These are phyloP conservation scores for Botrytis medusae DNA, from an alignment of 2,329 filamentous ascomycete species.

Conservation along the genomic window DNA sequence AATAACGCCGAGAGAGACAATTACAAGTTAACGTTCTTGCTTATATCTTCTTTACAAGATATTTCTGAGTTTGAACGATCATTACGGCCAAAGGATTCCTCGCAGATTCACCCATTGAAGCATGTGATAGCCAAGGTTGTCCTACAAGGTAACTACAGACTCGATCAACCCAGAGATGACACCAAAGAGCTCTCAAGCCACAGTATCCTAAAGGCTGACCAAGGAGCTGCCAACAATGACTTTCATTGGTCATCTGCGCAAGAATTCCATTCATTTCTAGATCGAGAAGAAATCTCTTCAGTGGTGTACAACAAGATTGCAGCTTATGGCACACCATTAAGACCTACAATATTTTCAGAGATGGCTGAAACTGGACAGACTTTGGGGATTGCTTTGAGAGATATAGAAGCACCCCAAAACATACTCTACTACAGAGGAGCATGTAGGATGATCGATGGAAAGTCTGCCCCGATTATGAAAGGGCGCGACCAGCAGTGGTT, in stretches of 20 bases:
- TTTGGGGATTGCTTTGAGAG: slow-evolving; percentile 31
- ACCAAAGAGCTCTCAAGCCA: neutral
- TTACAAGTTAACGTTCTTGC: slow-evolving; percentile 33
- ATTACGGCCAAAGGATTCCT: neutral
- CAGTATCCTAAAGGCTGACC: neutral
- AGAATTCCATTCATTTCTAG: slow-evolving; percentile 30
- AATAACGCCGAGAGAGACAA: slow-evolving; percentile 22
- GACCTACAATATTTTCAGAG: slow-evolving; percentile 27
- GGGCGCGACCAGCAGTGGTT: slow-evolving; percentile 32
- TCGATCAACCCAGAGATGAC: neutral
- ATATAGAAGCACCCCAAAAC: slow-evolving; percentile 33
- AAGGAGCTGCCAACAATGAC: slow-evolving; percentile 30
- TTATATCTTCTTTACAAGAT: slow-evolving; percentile 36
- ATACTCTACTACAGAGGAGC: slow-evolving; percentile 31
- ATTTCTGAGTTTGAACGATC: slow-evolving; percentile 27
- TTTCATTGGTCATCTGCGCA: slow-evolving; percentile 30
- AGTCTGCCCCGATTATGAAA: neutral
- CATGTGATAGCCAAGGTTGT: slow-evolving; percentile 27
- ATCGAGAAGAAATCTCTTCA: slow-evolving; percentile 27
- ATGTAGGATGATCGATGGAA: slow-evolving; percentile 4
- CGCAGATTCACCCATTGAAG: neutral
- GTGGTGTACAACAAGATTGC: slow-evolving; percentile 34
- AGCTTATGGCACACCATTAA: slow-evolving; percentile 30
- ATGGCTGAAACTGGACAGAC: slow-evolving; percentile 29
- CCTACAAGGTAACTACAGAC: slow-evolving; percentile 29